Conservation (phyloP, 1,139 yeast species). For the Hemisphaericaspora subhashii region DNA sequence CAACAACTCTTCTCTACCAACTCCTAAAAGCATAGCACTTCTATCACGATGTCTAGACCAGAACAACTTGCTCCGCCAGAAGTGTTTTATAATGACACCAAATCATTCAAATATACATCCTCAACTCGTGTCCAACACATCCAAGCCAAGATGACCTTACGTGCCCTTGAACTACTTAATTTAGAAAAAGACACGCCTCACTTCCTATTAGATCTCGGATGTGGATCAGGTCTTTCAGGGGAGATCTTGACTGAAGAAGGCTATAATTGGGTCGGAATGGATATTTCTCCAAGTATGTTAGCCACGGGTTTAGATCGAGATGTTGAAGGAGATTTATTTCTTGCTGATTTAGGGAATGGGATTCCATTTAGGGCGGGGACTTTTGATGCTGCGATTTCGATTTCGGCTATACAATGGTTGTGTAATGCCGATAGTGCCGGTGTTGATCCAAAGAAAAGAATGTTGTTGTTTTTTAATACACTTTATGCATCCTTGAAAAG, state of each 20-base stretch:
- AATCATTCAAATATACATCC: slow-evolving; percentile 84
- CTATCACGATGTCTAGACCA: slow-evolving; percentile 82
- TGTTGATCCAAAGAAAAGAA: slow-evolving; percentile 84
- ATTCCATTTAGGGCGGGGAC: slow-evolving; percentile 95
- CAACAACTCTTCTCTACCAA: too few relatives aligned
- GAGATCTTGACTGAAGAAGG: slow-evolving; percentile 94
- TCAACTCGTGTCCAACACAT: slow-evolving; percentile 97
- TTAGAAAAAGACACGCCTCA: slow-evolving; percentile 63
- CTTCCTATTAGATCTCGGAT: slow-evolving; percentile 85
- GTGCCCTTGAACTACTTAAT: slow-evolving; percentile 86
- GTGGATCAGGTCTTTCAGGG: slow-evolving; percentile 96
- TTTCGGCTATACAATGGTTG: slow-evolving; percentile 96
- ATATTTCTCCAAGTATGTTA: slow-evolving; percentile 92
- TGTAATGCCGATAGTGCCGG: slow-evolving; percentile 89
- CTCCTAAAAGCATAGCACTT: too few relatives aligned
- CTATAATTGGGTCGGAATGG: slow-evolving; percentile 95
- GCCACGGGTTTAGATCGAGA: slow-evolving; percentile 92
- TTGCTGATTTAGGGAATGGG: slow-evolving; percentile 92
- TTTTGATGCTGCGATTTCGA: slow-evolving; percentile 94
- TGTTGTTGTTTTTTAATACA: slow-evolving; percentile 81
- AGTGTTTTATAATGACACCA: slow-evolving; percentile 86
- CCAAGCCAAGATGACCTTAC: slow-evolving; percentile 94
- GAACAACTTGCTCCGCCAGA: slow-evolving; percentile 98
- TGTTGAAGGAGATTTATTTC: slow-evolving; percentile 87
- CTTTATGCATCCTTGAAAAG: slow-evolving; percentile 81